phyloP scores from a whole-genome alignment of 257 asterid genomes.

The Przewalskia tangutica region DNA sequence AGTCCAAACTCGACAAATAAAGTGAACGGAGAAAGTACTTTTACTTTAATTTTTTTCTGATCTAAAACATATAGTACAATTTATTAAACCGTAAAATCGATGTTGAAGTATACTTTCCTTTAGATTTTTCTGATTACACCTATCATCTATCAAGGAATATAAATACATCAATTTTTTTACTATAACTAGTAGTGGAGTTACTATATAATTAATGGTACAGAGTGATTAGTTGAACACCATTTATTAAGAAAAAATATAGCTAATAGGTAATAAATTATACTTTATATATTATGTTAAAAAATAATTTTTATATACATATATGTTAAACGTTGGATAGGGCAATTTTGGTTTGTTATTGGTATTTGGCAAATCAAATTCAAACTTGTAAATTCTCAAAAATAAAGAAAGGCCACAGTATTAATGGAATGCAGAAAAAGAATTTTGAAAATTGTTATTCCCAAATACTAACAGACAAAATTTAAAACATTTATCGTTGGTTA shows the following conservation, averaged over 20 bases:
- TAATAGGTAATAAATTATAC: no score
- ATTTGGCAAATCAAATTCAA: background rate
- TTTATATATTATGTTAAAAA: no score
- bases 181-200: background rate
- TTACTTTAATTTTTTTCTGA: no score
- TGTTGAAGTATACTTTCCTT: no score
- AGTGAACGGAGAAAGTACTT: no score
- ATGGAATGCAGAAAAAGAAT: background rate
- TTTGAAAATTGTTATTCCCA: conserved; percentile 14
- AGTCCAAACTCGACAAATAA: no score
- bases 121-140: background rate
- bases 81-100: no score
- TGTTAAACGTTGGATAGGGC: no score
- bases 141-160: background rate
- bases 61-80: background rate
- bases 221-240: no score
- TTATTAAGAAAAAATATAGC: no score
- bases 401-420: background rate
- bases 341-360: background rate
- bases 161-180: background rate
- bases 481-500: background rate
- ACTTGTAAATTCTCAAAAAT: background rate
- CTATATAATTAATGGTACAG: no score
- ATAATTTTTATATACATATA: no score
- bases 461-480: conserved; percentile 20